These are phyloP conservation scores for Lepidium campestre DNA, from an alignment of 441 rosid species.

Conservation along the genomic window DNA sequence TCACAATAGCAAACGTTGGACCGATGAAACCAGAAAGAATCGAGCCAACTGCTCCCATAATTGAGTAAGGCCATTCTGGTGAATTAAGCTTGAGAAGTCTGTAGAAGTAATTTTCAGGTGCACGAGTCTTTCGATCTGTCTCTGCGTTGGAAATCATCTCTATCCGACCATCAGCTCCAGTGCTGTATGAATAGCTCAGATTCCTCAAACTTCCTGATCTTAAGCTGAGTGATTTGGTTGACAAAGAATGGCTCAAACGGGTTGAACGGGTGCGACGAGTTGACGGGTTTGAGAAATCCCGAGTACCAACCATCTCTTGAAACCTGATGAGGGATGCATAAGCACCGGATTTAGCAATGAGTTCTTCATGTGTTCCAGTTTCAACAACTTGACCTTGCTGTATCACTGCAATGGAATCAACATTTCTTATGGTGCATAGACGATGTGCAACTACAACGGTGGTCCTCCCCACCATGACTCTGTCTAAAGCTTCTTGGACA, in stretches of 20 bases:
- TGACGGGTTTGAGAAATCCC: slow-evolving; percentile 90
- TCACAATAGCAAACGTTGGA: slow-evolving; percentile 90
- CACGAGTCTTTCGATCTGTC: slow-evolving; percentile 81
- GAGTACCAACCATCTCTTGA: slow-evolving; percentile 88
- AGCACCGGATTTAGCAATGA: slow-evolving; percentile 72
- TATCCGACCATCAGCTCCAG: slow-evolving; percentile 93
- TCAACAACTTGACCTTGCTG: slow-evolving; percentile 98
- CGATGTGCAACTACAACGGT: slow-evolving; percentile 97
- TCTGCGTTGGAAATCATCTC: slow-evolving; percentile 99
- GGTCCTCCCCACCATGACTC: slow-evolving; percentile 95
- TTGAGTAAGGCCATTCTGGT: slow-evolving; percentile 98
- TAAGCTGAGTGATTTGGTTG: slow-evolving; percentile 90
- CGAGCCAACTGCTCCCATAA: slow-evolving; percentile 94
- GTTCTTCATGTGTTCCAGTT: slow-evolving; percentile 90
- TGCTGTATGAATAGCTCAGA: slow-evolving; percentile 93
- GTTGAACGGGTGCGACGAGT: slow-evolving; percentile 83
- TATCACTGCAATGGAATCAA: slow-evolving; percentile 85
- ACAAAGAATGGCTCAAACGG: slow-evolving; percentile 81
- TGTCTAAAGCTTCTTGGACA: slow-evolving; percentile 96
- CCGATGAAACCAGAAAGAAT: slow-evolving; percentile 94
- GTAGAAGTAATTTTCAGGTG: slow-evolving; percentile 83
- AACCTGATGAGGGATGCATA: slow-evolving; percentile 85
- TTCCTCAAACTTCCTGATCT: slow-evolving; percentile 95
- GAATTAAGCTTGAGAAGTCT: slow-evolving; percentile 90
- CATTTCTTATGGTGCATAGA: slow-evolving; percentile 89